Evolutionary conservation across 2,329 filamentous ascomycete genomes (phyloP), one percentile per base, ranked within the genome.

Genomic region (Aureobasidium melanogenum): DNA sequence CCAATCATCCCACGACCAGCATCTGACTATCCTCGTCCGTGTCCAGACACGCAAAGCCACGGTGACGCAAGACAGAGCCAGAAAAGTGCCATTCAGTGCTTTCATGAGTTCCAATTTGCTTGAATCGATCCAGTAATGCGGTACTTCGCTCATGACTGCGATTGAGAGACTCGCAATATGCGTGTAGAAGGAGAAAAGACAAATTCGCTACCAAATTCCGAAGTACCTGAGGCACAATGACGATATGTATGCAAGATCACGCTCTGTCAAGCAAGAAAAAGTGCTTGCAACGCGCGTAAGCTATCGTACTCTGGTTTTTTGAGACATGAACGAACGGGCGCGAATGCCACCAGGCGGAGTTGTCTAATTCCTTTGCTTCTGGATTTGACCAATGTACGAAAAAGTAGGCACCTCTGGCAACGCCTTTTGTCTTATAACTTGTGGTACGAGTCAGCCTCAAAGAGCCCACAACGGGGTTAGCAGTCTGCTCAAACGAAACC

Each of bases 1-100:
- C 10, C 65, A 68, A 64, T 79, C 77, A 60, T 79, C 77, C 72
- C 74, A 76, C 1, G 75, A 75, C 60, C 76, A 75, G 56, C 67
- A 74, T 22, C 69, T 66, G 19, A 74, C 73, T 26, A 77, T 64
- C 28, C 65, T 68, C 1, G 69, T 69, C 32, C 76, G 71, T 12
- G 75, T 75, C 69, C 71, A 78, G 47, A 74, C 66, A 39, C 76
- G 68, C 17, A 77, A 65, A 1, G 67, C 52, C 7, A 77, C 68
- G 50, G 74, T 71, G 41, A 73, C 22, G 73, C 74, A 77, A 30
- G 74, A 64, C 3, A 74, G 59, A 1, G 64, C 64, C 34, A 77
- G 65, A 60, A 75, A 75, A 15, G 66, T 67, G 43, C 52, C 46
- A 34, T 58, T 56, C 26, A 67, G 50, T 4, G 36, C 50, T 26